phyloP scores from a whole-genome alignment of 1,284 basidiomycete genomes.

The Ustilago loliicola region DNA sequence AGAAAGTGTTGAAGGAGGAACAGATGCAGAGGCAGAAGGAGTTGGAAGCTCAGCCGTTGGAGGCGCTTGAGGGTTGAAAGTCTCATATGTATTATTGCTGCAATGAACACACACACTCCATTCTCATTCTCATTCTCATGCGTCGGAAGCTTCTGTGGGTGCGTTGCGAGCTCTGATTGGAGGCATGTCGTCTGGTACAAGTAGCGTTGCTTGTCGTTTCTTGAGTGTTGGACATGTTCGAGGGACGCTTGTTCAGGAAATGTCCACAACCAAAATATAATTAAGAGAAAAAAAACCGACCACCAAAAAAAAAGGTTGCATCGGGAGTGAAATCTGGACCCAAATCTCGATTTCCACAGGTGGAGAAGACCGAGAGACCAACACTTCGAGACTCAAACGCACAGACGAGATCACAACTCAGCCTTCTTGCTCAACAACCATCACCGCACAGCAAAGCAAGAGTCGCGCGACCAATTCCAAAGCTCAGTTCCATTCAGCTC shows the following conservation, averaged over 20 bases:
- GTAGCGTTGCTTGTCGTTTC: neutral
- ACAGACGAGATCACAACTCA: neutral
- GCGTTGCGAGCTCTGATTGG: neutral
- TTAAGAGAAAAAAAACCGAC: neutral
- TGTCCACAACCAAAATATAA: neutral
- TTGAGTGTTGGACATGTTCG: neutral
- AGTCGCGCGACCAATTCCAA: neutral
- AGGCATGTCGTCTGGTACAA: neutral
- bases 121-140: neutral
- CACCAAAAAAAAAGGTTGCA: neutral
- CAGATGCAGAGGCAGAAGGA: slow-evolving; percentile 34
- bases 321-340: slow-evolving; percentile 2
- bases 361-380: slow-evolving; percentile 28
- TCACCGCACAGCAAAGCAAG: neutral
- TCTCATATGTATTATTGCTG: neutral
- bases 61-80: slow-evolving; percentile 20
- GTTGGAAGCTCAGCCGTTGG: slow-evolving; percentile 44
- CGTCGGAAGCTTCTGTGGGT: neutral
- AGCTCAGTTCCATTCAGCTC: too few species aligned
- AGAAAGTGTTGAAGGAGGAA: slow-evolving; percentile 30
- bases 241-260: neutral
- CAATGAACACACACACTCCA: neutral
- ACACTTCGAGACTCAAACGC: slow-evolving; percentile 1
- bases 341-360: slow-evolving; percentile 16
- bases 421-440: neutral